phyloP scores from a whole-genome alignment of 495 filamentous ascomycete genomes.

The Aspergillus bertholletiae region DNA sequence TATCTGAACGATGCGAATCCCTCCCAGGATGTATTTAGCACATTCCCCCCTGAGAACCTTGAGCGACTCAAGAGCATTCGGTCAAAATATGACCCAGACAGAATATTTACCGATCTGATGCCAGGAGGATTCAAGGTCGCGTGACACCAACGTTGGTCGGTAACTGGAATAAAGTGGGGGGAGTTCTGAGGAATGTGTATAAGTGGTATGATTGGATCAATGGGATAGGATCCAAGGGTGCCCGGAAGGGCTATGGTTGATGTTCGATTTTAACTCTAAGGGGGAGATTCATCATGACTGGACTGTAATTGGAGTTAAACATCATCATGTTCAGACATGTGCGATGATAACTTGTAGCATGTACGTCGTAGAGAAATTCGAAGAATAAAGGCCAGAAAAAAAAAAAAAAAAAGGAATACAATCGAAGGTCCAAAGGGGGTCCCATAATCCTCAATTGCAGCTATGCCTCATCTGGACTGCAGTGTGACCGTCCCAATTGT shows the following conservation, averaged over 20 bases:
- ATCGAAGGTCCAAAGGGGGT: too few relatives aligned
- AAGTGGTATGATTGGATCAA: neutral
- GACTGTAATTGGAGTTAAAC: too few relatives aligned
- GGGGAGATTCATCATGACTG: too few relatives aligned
- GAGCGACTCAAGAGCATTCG: constrained; percentile 19
- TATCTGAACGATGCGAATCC: constrained; percentile 42
- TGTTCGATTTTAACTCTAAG: too few relatives aligned
- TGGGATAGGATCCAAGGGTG: neutral
- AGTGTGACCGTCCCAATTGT: neutral
- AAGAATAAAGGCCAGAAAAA: neutral
- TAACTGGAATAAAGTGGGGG: neutral
- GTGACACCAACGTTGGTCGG: neutral
- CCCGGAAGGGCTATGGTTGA: too few relatives aligned
- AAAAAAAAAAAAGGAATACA: too few relatives aligned
- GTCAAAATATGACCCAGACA: constrained; percentile 23
- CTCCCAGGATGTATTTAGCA: constrained; percentile 22
- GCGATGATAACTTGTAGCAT: too few relatives aligned
- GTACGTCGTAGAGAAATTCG: too few relatives aligned
- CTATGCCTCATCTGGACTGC: neutral
- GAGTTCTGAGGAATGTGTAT: neutral
- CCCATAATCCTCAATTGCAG: neutral
- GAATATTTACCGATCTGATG: constrained; percentile 17
- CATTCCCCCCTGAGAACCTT: constrained; percentile 23
- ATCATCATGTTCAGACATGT: too few relatives aligned
- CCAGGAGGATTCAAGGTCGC: constrained; percentile 6